Percentiles rank a stretch among this genome's conserved stretches.
phyloP scores from a whole-genome alignment of 768 basidiomycete species.

The Rhizopogon sp. region DNA sequence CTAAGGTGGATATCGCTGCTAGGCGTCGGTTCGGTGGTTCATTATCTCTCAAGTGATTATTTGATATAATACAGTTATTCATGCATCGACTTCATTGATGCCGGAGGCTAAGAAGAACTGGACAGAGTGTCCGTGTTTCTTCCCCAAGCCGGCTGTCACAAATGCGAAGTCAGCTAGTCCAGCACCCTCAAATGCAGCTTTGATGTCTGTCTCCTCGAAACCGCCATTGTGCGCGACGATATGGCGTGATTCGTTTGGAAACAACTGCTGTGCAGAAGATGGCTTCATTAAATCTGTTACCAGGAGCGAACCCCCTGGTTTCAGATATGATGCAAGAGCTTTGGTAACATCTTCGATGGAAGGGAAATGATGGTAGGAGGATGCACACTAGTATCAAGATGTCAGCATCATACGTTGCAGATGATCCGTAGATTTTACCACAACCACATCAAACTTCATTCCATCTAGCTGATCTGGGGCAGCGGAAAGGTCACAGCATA shows the following conservation, averaged over 20 bases:
- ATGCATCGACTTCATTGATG: constrained; percentile 34
- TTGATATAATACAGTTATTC: not conserved
- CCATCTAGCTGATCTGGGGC: constrained; percentile 44
- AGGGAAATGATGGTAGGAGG: constrained; percentile 59
- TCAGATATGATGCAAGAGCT: constrained; percentile 51
- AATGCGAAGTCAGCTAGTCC: constrained; percentile 45
- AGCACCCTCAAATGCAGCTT: constrained; percentile 44
- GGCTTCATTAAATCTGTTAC: constrained; percentile 47
- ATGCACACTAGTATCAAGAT: constrained; percentile 43
- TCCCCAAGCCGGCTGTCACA: constrained; percentile 26
- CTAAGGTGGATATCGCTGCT: constrained; percentile 57
- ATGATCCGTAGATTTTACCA: constrained; percentile 40
- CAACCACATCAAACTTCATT: constrained; percentile 61
- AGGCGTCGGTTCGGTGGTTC: constrained; percentile 69
- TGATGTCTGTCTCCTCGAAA: constrained; percentile 45
- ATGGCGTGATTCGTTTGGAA: constrained; percentile 32
- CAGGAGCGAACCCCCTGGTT: constrained; percentile 55
- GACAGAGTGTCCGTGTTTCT: constrained; percentile 26
- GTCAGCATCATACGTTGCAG: not conserved
- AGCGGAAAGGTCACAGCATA: constrained; percentile 47
- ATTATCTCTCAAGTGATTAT: constrained; percentile 50
- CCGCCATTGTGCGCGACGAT: constrained; percentile 54
- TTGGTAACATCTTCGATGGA: constrained; percentile 47
- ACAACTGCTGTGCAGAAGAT: constrained; percentile 11
- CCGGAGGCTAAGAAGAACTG: constrained; percentile 58